A percentile compares a stretch with the other conserved stretches of the same genome.
Evolutionary conservation across 208 protist species (phyloP).

Genomic region (Trypanosoma lewisi): DNA sequence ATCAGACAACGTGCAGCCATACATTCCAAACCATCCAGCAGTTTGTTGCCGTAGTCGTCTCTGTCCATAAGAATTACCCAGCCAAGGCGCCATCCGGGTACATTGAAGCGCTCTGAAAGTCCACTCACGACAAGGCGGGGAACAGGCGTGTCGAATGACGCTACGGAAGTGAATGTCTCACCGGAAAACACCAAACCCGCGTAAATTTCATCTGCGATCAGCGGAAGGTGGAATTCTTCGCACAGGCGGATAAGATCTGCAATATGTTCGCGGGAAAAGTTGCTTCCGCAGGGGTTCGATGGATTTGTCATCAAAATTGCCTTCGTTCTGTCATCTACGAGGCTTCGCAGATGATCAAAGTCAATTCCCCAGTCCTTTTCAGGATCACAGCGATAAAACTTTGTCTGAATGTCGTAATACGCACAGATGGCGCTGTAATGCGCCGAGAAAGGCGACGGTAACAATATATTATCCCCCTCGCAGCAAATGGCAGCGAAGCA

Average conservation of each 20-base stretch:
- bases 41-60: conserved; percentile 39
- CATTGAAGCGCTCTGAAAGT: conserved; percentile 90
- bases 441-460: conserved; percentile 89
- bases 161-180: conserved; percentile 70
- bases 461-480: conserved; percentile 88
- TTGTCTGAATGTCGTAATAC: conserved; percentile 63
- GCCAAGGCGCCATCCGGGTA: conserved; percentile 93
- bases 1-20: conserved; percentile 77
- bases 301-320: conserved; percentile 94
- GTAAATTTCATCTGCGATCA: conserved; percentile 96
- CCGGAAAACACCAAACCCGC: conserved; percentile 88
- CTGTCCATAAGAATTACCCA: conserved; percentile 85
- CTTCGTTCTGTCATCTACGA: conserved; percentile 82
- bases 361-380: conserved; percentile 90
- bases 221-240: conserved; percentile 79
- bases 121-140: conserved; percentile 86
- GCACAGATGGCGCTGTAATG: conserved; percentile 90
- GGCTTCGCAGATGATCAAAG: conserved; percentile 61
- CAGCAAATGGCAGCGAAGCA: conserved; percentile 73
- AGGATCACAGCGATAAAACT: conserved; percentile 79
- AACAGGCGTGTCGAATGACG: conserved; percentile 76
- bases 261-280: conserved; percentile 85
- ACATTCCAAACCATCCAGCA: conserved; percentile 40
- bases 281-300: conserved; percentile 94
- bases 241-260: conserved; percentile 79